A percentile compares a stretch with the other conserved stretches of the same genome.
Conservation (phyloP, 192 early-diverging fungal species). For the Dissophora globulifera region DNA sequence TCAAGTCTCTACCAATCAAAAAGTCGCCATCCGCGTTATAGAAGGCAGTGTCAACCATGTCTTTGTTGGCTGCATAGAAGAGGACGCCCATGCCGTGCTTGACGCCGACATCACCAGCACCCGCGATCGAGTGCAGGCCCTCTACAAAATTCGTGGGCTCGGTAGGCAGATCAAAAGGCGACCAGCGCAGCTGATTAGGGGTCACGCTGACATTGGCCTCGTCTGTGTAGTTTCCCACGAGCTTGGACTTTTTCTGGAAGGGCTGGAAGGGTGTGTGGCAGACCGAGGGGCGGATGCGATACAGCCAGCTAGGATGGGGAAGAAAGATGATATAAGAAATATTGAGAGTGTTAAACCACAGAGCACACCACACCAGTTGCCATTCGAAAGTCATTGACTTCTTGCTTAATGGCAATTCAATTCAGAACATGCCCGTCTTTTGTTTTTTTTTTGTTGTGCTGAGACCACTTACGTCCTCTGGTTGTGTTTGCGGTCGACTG, state of each 20-base stretch:
- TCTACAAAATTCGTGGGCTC: slow-evolving; percentile 81
- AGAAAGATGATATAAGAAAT: not conserved
- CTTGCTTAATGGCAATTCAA: no score
- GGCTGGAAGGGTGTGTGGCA: slow-evolving; percentile 78
- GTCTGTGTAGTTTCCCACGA: slow-evolving; percentile 71
- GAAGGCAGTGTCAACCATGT: slow-evolving; percentile 84
- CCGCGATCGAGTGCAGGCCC: slow-evolving; percentile 85
- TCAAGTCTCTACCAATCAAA: slow-evolving; percentile 73
- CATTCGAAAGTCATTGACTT: no score
- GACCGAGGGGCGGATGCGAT: slow-evolving; percentile 94
- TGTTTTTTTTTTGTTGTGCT: no score
- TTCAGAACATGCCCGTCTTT: no score
- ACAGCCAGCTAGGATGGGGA: slow-evolving; percentile 76
- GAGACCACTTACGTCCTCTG: slow-evolving; percentile 70
- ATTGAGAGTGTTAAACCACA: no score
- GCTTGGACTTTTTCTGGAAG: slow-evolving; percentile 26
- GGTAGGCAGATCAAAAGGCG: slow-evolving; percentile 80
- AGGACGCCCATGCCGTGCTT: slow-evolving; percentile 87
- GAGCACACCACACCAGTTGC: no score
- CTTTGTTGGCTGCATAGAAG: slow-evolving; percentile 79
- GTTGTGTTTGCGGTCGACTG: slow-evolving; percentile 82
- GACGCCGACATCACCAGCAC: slow-evolving; percentile 83
- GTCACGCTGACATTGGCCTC: slow-evolving; percentile 68
- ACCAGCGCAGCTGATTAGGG: slow-evolving; percentile 94
- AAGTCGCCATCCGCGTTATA: slow-evolving; percentile 94